Evolutionary conservation across 495 filamentous ascomycete genomes (phyloP), one percentile per base, ranked within the genome.

Genomic region (Neurospora sp.): DNA sequence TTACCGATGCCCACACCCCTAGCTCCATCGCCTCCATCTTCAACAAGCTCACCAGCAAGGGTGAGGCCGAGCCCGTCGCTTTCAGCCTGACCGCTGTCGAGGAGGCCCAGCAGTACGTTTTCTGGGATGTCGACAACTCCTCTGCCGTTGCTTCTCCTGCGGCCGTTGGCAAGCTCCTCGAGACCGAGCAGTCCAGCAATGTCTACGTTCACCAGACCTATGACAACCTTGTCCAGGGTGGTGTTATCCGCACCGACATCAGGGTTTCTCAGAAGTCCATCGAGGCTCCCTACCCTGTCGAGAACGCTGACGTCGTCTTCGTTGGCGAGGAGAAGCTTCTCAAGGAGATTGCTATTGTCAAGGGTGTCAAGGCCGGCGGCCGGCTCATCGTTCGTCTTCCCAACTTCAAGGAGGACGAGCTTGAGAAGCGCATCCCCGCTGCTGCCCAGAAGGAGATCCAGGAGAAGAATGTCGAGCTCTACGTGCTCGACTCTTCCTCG

Each of bases 61-160:
- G 90, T 40, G 86, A 84, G 73, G 75, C 77, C 44, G 79, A 78
- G 5, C 88, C 87, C 53, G 84, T 89, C 48, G 81, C 85, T 68
- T 85, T 85, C 73, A 76, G 73, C 72, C 72, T 82, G 59, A 75
- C 74, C 66, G 74, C 79, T 4, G 78, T 83, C 22, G 82, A 85
- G 37, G 78, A 81, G 40, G 88, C 91, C 38, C 86, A 92, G 78
- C 92, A 98, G 77, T 99, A 94, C 84, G 88, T 89, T 27, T 97
- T 99, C 86, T 99, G 94, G 96, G 93, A 98, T 79, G 81, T 91
- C 20, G 96, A 97, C 75, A 88, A 88, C 78, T 95, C 93, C 35
- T 80, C 82, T 2, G 88, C 90, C 41, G 85, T 83, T 53, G 84
- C 85, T 69, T 90, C 93, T 37, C 88, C 93, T 10, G 78, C 86